Percentiles rank a stretch among this genome's conserved stretches.
Evolutionary conservation across 305 asterid genomes (phyloP).

Genomic region (Fraxinus platypoda): DNA sequence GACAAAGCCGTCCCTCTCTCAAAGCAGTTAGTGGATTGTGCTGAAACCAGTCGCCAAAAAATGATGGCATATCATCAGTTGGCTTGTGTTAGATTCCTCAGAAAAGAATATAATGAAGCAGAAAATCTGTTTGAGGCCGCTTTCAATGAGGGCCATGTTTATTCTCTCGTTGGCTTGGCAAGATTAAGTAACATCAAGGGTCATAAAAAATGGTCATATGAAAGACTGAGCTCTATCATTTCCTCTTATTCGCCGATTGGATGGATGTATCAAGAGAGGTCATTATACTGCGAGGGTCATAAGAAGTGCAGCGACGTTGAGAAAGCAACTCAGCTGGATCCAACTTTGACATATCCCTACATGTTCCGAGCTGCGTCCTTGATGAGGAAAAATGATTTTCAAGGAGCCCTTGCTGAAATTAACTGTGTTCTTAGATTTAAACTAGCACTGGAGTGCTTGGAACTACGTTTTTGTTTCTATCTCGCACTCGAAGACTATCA

Average conservation of each 20-base stretch:
- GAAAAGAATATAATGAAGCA: slow-evolving; percentile 80
- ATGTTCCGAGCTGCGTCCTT: slow-evolving; percentile 91
- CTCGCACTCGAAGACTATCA: slow-evolving; percentile 79
- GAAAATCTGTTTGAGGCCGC: slow-evolving; percentile 71
- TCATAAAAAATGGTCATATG: slow-evolving; percentile 43
- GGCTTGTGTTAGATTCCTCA: slow-evolving; percentile 68
- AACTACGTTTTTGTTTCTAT: slow-evolving; percentile 85
- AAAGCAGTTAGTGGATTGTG: slow-evolving; percentile 61
- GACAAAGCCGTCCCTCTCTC: slow-evolving; percentile 54
- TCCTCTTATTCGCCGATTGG: slow-evolving; percentile 67
- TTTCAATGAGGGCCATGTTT: slow-evolving; percentile 66
- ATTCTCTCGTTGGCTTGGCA: slow-evolving; percentile 75
- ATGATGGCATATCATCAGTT: slow-evolving; percentile 77
- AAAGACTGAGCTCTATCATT: slow-evolving; percentile 63
- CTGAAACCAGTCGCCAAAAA: slow-evolving; percentile 59
- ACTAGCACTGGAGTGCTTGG: slow-evolving; percentile 90
- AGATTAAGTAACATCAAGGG: slow-evolving; percentile 62
- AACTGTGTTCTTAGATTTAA: slow-evolving; percentile 84
- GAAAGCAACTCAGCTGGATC: slow-evolving; percentile 81
- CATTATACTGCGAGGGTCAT: slow-evolving; percentile 70
- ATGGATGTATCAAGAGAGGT: slow-evolving; percentile 97
- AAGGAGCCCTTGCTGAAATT: slow-evolving; percentile 78
- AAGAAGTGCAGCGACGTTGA: slow-evolving; percentile 60
- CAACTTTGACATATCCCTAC: slow-evolving; percentile 88
- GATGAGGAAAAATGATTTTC: slow-evolving; percentile 72